Evolutionary conservation across 1,284 basidiomycete species (phyloP).

Genomic region (Crepidotus sp.): DNA sequence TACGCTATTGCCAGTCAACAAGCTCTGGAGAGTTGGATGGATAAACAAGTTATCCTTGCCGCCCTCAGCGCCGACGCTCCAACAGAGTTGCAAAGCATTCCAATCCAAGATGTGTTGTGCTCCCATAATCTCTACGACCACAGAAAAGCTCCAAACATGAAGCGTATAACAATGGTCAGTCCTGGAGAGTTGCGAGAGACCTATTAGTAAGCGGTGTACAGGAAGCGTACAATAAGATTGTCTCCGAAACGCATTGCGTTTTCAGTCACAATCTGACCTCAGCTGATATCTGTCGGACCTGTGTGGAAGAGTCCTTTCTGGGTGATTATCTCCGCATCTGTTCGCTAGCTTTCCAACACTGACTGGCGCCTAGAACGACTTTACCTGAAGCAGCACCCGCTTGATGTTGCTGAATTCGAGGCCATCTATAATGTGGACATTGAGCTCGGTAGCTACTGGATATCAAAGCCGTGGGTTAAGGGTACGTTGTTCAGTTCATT

Average conservation of each 20-base stretch:
- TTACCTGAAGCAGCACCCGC: slow-evolving; percentile 60
- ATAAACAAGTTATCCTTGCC: slow-evolving; percentile 26
- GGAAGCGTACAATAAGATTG: slow-evolving; percentile 43
- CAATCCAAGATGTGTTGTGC: slow-evolving; percentile 22
- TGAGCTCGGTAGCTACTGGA: slow-evolving; percentile 50
- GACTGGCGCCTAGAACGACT: slow-evolving; percentile 42
- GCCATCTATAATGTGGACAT: slow-evolving; percentile 35
- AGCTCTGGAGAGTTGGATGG: slow-evolving; percentile 55
- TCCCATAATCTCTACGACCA: slow-evolving; percentile 51
- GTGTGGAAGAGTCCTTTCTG: slow-evolving; percentile 48
- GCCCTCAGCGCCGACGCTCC: slow-evolving; percentile 1
- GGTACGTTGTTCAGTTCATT: slow-evolving; percentile 31
- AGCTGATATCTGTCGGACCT: slow-evolving; percentile 51
- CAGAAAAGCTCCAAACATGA: slow-evolving; percentile 52
- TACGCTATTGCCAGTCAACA: slow-evolving; percentile 50
- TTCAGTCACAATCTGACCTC: slow-evolving; percentile 40
- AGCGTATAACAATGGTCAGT: slow-evolving; percentile 47
- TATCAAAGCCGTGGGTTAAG: slow-evolving; percentile 71
- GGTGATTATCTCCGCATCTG: slow-evolving; percentile 32
- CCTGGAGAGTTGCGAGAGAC: slow-evolving; percentile 3
- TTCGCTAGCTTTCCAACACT: slow-evolving; percentile 5
- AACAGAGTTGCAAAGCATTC: slow-evolving; percentile 14
- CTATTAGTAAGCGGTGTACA: slow-evolving; percentile 20
- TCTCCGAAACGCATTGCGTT: slow-evolving; percentile 34
- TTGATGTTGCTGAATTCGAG: slow-evolving; percentile 48